Percentiles rank a stretch among this genome's conserved stretches.
phyloP scores from a whole-genome alignment of 2,329 filamentous ascomycete species.

The Pseudogymnoascus sp. region DNA sequence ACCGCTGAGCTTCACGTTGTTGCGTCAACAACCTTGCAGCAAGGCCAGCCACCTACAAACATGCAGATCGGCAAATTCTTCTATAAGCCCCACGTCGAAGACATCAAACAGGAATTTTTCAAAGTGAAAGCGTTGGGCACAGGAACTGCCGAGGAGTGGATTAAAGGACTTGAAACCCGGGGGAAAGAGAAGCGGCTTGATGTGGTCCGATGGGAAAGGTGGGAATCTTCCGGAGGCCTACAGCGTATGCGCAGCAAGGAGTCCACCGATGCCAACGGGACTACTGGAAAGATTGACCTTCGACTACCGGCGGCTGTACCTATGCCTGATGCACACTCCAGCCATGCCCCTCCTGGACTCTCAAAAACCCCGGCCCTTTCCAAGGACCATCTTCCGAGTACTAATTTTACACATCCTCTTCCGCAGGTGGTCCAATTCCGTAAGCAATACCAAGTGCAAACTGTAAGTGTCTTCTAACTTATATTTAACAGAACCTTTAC shows the following conservation, averaged over 20 bases:
- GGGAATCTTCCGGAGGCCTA: constrained; percentile 32
- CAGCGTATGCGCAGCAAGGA: constrained; percentile 19
- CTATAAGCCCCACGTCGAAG: constrained; percentile 53
- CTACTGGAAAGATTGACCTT: background rate
- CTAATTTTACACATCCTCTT: background rate
- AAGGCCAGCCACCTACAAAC: constrained; percentile 39
- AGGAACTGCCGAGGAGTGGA: constrained; percentile 68
- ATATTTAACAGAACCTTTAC: constrained; percentile 6
- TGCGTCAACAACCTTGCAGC: constrained; percentile 47
- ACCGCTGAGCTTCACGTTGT: constrained; percentile 56
- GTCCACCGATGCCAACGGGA: background rate
- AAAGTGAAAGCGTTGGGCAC: constrained; percentile 59
- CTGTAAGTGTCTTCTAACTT: constrained; percentile 2
- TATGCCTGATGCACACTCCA: background rate
- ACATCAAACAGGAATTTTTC: constrained; percentile 55
- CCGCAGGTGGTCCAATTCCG: background rate
- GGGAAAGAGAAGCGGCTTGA: constrained; percentile 55
- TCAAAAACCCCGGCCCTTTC: background rate
- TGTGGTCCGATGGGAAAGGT: constrained; percentile 64
- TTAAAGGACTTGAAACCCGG: constrained; percentile 61
- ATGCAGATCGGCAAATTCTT: constrained; percentile 59
- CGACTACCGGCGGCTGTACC: background rate
- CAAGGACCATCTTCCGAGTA: background rate
- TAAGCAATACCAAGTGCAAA: background rate
- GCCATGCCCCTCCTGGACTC: background rate